Percentiles rank a stretch among this genome's conserved stretches.
phyloP scores from a whole-genome alignment of 73 alveolate species.

The Paramecium pentaurelia region DNA sequence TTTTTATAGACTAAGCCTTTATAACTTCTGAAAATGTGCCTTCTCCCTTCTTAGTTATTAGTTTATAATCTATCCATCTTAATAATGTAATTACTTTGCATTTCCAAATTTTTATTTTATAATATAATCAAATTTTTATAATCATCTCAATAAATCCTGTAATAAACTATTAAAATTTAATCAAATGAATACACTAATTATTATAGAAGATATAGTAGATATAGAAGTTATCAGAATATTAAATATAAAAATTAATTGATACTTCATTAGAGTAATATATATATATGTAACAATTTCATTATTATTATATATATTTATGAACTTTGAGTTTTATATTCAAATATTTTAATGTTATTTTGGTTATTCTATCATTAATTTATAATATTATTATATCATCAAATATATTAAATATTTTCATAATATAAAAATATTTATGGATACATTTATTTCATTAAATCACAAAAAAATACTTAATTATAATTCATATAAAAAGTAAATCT shows the following conservation, averaged over 20 bases:
- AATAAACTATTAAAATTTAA: not conserved
- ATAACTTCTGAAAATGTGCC: constrained; percentile 98
- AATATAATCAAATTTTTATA: not conserved
- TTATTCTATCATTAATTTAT: not conserved
- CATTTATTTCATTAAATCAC: no score
- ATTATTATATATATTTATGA: no score
- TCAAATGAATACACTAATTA: no score
- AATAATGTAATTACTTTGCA: not conserved
- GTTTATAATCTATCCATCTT: constrained; percentile 61
- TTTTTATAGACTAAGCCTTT: constrained; percentile 93
- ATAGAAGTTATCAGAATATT: no score
- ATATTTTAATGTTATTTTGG: not conserved
- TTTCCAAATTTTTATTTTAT: not conserved
- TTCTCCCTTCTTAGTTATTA: constrained; percentile 87
- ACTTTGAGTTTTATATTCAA: no score
- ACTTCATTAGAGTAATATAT: no score
- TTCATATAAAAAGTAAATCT: no score
- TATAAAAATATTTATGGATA: not conserved
- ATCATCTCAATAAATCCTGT: not conserved
- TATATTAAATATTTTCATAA: no score
- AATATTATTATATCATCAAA: not conserved
- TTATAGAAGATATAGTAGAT: no score
- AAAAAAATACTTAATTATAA: no score
- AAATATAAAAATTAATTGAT: no score
- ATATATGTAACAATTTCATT: no score